Base-by-base conservation (phyloP, 768 basidiomycete species). In the Tylopilus plumbeoviolaceoides region DNA sequence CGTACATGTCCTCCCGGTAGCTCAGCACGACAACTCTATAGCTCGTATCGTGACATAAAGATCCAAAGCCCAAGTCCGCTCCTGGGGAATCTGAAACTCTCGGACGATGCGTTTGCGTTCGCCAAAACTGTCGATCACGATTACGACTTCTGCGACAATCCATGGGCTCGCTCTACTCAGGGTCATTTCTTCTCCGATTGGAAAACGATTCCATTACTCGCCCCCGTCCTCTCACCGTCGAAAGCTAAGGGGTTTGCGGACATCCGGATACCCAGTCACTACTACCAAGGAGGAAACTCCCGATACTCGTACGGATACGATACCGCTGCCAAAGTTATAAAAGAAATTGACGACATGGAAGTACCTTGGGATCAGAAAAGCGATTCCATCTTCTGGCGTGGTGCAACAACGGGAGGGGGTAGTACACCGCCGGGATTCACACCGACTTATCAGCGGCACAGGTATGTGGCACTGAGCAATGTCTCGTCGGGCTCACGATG, bases 141-240 rank as follows among this genome's bases (percentile, higher is more conserved):
- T 5, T 78, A 82, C 56, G 84, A 95, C 63, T 94, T 89, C 64
- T 99, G 97, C 70, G 63, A 72, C 30, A 74, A 82, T 31, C 93
- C 95, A 0, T 87, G 90, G 72, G 85, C 88, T 18, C 93, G 87
- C 59, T 85, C 89, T 63, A 78, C 79, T 27, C 97, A 98, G 65
- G 94, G 95, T 11, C 94, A 93, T 70, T 98, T 97, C 71, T 98
- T 97, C 80, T 91, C 91, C 17, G 95, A 99, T 70, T 97, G 92
- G 90, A 77, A 95, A 20, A 89, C 87, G 0, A 85, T 98, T 53
- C 82, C 89, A 11, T 82, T 82, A 1, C 76, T 95, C n/a, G 95
- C 91, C 69, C 97, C 97, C 7, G 82, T 99, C 27, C 89, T 99
- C 71, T 94, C 92, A 2, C 94, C 95, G 2, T 90, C 93, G 0